These are phyloP conservation scores for Alternaria consortialis DNA, from an alignment of 2,329 filamentous ascomycete species.

Conservation along the genomic window DNA sequence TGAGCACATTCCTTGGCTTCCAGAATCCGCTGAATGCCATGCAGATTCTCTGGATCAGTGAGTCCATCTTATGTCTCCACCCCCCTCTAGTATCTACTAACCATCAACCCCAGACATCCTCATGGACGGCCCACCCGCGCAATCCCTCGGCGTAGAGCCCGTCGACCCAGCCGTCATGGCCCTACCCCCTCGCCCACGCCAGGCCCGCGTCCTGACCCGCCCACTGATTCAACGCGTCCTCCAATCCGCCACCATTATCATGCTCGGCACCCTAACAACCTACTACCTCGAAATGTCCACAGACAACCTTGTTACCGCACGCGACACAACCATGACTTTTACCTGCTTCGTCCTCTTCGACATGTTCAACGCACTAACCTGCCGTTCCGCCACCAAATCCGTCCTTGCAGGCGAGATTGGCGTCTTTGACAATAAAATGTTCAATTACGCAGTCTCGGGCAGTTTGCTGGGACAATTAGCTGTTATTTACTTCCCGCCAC, in stretches of 20 bases:
- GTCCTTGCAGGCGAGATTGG: slow-evolving; percentile 85
- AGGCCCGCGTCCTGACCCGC: slow-evolving; percentile 89
- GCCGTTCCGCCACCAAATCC: slow-evolving; percentile 89
- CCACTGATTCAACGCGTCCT: slow-evolving; percentile 84
- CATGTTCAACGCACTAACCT: slow-evolving; percentile 98
- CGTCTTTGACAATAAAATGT: slow-evolving; percentile 86
- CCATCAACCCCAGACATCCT: slow-evolving; percentile 77
- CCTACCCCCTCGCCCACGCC: slow-evolving; percentile 84
- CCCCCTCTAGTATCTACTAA: slow-evolving; percentile 28
- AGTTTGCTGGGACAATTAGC: slow-evolving; percentile 85
- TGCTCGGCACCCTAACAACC: slow-evolving; percentile 88
- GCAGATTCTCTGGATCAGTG: slow-evolving; percentile 99
- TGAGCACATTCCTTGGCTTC: slow-evolving; percentile 92
- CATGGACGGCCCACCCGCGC: slow-evolving; percentile 97
- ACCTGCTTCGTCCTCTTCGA: slow-evolving; percentile 99
- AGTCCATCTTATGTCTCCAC: slow-evolving; percentile 51
- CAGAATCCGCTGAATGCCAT: slow-evolving; percentile 97
- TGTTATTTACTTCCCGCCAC: slow-evolving; percentile 92
- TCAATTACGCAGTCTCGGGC: slow-evolving; percentile 93
- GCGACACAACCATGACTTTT: slow-evolving; percentile 99
- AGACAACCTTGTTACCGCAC: slow-evolving; percentile 83
- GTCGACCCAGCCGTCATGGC: slow-evolving; percentile 96
- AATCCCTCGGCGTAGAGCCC: slow-evolving; percentile 93
- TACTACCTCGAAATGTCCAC: slow-evolving; percentile 91
- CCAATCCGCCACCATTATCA: slow-evolving; percentile 87